Evolutionary conservation across 768 basidiomycete species (phyloP).

Genomic region (Stropharia rugosoannulata): DNA sequence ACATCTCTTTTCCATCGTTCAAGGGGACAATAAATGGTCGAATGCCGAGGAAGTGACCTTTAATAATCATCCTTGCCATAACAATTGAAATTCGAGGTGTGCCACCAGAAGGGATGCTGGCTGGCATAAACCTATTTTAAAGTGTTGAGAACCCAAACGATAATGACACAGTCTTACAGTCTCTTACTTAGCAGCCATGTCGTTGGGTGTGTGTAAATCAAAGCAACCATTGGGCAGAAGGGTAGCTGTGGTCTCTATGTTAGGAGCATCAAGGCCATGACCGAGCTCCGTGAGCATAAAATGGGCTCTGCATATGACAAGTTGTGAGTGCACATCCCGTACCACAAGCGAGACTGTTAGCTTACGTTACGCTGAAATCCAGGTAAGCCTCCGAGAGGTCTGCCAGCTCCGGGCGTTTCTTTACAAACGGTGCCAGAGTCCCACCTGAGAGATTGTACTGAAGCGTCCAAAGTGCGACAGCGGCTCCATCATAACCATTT

Average conservation of each 20-base stretch:
- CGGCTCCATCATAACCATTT: conserved; percentile 7
- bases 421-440: conserved; percentile 7
- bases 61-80: conserved; percentile 5
- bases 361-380: conserved; percentile 6
- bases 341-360: no score
- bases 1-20: conserved; percentile 8
- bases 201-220: conserved; percentile 10
- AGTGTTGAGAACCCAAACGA: no score
- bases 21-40: conserved; percentile 10
- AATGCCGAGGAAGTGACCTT: conserved; percentile 3
- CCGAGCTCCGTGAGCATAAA: conserved; percentile 9
- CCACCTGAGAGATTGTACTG: conserved; percentile 8
- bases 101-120: conserved; percentile 4
- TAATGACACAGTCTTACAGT: no score
- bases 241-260: conserved; percentile 7
- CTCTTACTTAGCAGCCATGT: conserved; percentile 9
- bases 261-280: conserved; percentile 9
- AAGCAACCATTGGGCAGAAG: conserved; percentile 3
- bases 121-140: conserved; percentile 7
- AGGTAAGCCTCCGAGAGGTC: conserved; percentile 1
- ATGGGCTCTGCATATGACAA: not conserved
- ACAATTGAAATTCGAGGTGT: conserved; percentile 7
- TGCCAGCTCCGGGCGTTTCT: conserved; percentile 6
- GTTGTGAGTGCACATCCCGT: no score
- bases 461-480: conserved; percentile 7